These are phyloP conservation scores for Eucalyptus lansdowneana DNA, from an alignment of 345 rosid genomes.

Conservation along the genomic window DNA sequence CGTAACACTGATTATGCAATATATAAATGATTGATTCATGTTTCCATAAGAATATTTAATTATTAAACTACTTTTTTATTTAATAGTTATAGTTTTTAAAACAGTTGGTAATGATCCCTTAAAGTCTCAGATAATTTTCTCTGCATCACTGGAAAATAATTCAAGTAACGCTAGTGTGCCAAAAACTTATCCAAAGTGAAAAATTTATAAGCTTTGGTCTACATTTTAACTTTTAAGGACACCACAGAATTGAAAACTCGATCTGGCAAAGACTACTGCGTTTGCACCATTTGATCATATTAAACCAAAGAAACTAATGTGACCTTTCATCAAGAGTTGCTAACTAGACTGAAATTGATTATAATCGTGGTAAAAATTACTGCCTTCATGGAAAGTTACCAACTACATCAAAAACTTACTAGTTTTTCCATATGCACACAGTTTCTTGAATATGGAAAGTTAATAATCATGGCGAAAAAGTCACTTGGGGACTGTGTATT, in stretches of 20 bases:
- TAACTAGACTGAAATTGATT: neutral
- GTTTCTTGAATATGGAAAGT: neutral
- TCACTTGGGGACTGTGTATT: neutral
- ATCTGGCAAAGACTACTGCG: neutral
- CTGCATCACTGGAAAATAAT: neutral
- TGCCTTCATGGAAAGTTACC: neutral
- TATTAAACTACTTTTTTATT: too few relatives aligned
- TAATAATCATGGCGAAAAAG: neutral
- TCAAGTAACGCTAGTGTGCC: neutral
- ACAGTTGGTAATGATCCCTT: accelerated
- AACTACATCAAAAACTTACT: neutral
- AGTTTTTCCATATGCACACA: neutral
- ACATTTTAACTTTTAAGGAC: neutral
- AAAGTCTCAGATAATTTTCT: neutral
- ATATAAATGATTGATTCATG: neutral
- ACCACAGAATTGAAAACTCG: neutral
- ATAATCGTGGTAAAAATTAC: neutral
- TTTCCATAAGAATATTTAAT: neutral
- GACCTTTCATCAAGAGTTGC: neutral
- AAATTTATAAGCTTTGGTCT: neutral
- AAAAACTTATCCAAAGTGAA: neutral
- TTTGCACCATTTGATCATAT: neutral
- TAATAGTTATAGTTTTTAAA: too few relatives aligned
- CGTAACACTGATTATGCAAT: neutral
- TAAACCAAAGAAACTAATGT: neutral